These are phyloP conservation scores for Phialocephala subalpina DNA, from an alignment of 2,329 filamentous ascomycete species.

Conservation along the genomic window DNA sequence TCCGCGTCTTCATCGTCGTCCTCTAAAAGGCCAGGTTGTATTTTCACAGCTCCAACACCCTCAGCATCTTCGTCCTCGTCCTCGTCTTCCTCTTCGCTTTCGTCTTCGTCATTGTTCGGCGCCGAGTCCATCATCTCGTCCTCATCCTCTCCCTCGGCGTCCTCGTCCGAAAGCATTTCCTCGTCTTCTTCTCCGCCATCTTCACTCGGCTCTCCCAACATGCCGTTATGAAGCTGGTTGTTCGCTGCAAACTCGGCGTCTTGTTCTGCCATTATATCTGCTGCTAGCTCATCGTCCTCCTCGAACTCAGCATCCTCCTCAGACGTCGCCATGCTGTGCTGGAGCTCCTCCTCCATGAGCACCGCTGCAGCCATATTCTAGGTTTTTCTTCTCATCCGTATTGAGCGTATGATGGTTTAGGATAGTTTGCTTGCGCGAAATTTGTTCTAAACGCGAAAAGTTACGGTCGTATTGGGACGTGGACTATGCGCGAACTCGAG, in stretches of 20 bases:
- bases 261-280: conserved; percentile 39
- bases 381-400: conserved; percentile 34
- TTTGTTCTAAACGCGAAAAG: conserved; percentile 9
- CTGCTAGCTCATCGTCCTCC: conserved; percentile 43
- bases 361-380: conserved; percentile 41
- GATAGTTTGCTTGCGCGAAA: not conserved
- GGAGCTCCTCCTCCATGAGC: conserved; percentile 43
- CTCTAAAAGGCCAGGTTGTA: conserved; percentile 40
- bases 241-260: conserved; percentile 44
- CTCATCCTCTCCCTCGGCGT: conserved; percentile 48
- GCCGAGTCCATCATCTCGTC: conserved; percentile 38
- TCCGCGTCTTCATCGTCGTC: conserved; percentile 50
- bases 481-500: conserved; percentile 8
- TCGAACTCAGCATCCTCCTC: conserved; percentile 47
- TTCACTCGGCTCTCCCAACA: conserved; percentile 36
- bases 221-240: conserved; percentile 44
- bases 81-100: conserved; percentile 51
- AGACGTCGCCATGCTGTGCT: conserved; percentile 43
- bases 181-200: conserved; percentile 32
- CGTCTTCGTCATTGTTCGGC: conserved; percentile 48
- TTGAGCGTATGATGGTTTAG: conserved; percentile 6
- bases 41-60: conserved; percentile 45
- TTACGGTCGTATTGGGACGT: not conserved
- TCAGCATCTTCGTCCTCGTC: conserved; percentile 49
- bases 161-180: conserved; percentile 38